Base-by-base conservation (phyloP, 345 rosid species). In the Citropsis articulata region DNA sequence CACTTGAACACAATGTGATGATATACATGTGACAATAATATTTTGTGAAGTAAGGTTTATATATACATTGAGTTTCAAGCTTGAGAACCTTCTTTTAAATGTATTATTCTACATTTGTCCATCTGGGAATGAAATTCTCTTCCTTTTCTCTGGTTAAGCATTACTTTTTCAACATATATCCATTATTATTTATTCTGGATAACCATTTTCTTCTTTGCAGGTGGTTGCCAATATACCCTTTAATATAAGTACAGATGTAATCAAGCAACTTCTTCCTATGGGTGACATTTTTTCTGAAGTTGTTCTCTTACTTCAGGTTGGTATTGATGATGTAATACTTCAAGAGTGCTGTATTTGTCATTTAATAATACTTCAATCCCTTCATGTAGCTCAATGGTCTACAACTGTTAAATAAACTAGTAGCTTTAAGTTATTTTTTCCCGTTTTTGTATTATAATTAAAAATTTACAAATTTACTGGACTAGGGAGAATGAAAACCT, bases 261-360 rank as follows among this genome's bases (percentile, higher is more conserved):
- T 93, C 75, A 95, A 88, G 83, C 90, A 80, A 77, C 89, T 95
- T 82, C 96, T 95, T 86, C 98, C 98, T 2, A 88, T 95, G 98
- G 95, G 98, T 77, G 97, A 89, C 84, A 89, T 92, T 61, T 91
- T 93, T 83, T 92, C 99, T 6, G 89, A 93, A 86, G 93, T 95
- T 69, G 91, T 90, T 84, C 97, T 93, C 81, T 86, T 95, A 75
- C 94, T 95, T 65, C 95, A 95, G 96, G 98, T 92, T 35, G 68
- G 84, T 48, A 72, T 72, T 40, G 19, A 19, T 35, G 4, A 60
- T 42, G 22, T 60, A 10, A 25, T 9, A 24, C 27, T 60, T 7
- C 30, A 40, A 28, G 13, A 48, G 4, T 70, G n/a, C 22, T 70
- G 50, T 13, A 12, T 45, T 3, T 45, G 16, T 45, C 50, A 45